A percentile compares a stretch with the other conserved stretches of the same genome.
These are phyloP conservation scores for Ophiostoma ips DNA, from an alignment of 2,329 filamentous ascomycete species.

Conservation along the genomic window DNA sequence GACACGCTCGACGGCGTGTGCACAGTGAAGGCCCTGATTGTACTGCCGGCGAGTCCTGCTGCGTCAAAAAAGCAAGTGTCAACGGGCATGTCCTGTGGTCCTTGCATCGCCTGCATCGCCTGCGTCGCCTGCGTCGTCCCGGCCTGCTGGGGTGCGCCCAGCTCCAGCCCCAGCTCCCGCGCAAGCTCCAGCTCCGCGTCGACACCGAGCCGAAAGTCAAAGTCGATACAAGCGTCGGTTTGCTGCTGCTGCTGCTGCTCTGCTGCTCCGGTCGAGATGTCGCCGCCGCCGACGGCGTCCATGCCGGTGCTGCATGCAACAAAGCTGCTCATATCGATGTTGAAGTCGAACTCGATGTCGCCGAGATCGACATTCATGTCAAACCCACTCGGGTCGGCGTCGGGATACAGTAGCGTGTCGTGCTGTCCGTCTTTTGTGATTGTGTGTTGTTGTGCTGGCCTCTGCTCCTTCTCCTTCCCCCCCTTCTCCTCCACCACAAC, in stretches of 20 bases:
- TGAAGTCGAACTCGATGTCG: background rate
- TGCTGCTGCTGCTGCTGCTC: too few relatives aligned
- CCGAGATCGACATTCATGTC: background rate
- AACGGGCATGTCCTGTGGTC: background rate
- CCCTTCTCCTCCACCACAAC: background rate
- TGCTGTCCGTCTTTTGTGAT: background rate
- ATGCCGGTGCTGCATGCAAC: background rate
- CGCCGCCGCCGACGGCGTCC: background rate
- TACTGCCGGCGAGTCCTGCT: conserved; percentile 1
- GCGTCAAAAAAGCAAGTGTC: conserved; percentile 2
- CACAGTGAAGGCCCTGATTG: background rate
- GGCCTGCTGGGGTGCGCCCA: too few relatives aligned
- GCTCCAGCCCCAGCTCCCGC: background rate
- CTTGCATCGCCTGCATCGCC: background rate
- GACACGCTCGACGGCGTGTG: background rate
- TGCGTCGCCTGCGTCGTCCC: too few relatives aligned
- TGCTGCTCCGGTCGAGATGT: too few relatives aligned
- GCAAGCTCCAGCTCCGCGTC: background rate
- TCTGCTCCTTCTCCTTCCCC: background rate
- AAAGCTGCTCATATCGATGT: background rate
- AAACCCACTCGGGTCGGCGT: background rate
- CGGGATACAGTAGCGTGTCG: background rate
- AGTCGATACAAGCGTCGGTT: background rate
- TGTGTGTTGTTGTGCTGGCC: background rate
- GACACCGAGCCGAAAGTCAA: background rate